Evolutionary conservation across 2,329 filamentous ascomycete genomes (phyloP).

Genomic region (Ceratocystis albifundus): DNA sequence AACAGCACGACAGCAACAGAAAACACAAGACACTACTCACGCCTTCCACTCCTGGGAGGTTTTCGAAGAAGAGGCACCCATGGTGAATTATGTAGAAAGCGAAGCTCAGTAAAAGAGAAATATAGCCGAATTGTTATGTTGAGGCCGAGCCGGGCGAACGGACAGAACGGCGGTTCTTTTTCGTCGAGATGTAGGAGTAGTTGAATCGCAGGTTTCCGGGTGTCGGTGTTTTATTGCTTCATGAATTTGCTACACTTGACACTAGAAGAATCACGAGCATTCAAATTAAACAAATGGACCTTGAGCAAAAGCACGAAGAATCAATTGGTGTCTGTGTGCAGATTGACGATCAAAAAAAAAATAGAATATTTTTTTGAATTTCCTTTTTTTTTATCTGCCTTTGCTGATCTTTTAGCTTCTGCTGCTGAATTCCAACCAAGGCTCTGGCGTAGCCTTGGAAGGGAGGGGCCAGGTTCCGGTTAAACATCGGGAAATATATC

Average conservation of each 20-base stretch:
- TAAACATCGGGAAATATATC: not conserved
- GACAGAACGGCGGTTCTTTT: not conserved
- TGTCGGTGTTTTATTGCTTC: no score
- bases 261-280: no score
- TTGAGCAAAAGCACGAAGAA: not conserved
- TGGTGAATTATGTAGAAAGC: conserved; percentile 14
- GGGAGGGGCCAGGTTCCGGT: no score
- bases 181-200: not conserved
- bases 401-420: not conserved
- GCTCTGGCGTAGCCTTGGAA: conserved; percentile 7
- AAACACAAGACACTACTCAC: conserved; percentile 32
- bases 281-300: no score
- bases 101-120: not conserved
- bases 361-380: not conserved
- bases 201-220: no score
- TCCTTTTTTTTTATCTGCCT: not conserved
- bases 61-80: conserved; percentile 24
- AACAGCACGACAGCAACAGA: not conserved
- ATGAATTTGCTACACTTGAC: no score
- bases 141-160: not conserved
- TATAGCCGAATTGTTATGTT: not conserved
- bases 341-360: not conserved
- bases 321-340: not conserved
- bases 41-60: conserved; percentile 39
- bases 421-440: conserved; percentile 12